These are phyloP conservation scores for Diaporthe sp. DNA, from an alignment of 2,329 filamentous ascomycete genomes.

Conservation along the genomic window DNA sequence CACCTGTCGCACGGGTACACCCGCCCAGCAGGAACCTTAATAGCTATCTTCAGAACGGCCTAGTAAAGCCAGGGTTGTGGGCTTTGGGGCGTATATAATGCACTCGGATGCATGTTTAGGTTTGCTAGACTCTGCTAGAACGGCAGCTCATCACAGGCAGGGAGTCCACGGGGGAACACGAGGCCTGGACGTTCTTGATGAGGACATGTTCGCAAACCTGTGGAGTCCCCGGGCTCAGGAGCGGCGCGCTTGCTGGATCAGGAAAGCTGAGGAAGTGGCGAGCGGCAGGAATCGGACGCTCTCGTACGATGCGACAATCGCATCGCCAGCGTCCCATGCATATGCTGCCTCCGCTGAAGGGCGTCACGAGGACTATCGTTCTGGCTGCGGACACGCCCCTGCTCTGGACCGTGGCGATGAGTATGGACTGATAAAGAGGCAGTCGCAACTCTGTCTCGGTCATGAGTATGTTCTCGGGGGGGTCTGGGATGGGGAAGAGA, in stretches of 20 bases:
- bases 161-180: no score
- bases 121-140: constrained; percentile 14
- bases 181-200: neutral
- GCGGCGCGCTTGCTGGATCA: neutral
- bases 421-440: neutral
- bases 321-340: constrained; percentile 1
- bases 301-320: neutral
- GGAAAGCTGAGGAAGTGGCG: neutral
- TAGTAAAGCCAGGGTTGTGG: neutral
- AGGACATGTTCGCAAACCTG: neutral
- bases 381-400: neutral
- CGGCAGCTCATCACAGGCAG: neutral
- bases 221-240: neutral
- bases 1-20: constrained; percentile 15
- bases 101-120: neutral
- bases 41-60: neutral
- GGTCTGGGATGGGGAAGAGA: neutral
- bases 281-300: neutral
- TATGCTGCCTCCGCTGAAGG: neutral
- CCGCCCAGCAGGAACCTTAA: constrained; percentile 8
- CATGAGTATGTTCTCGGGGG: neutral
- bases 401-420: neutral
- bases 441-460: neutral
- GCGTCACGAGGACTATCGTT: neutral
- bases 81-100: neutral